Evolutionary conservation across 2,329 filamentous ascomycete species (phyloP).

Genomic region (Colletotrichum destructivum): DNA sequence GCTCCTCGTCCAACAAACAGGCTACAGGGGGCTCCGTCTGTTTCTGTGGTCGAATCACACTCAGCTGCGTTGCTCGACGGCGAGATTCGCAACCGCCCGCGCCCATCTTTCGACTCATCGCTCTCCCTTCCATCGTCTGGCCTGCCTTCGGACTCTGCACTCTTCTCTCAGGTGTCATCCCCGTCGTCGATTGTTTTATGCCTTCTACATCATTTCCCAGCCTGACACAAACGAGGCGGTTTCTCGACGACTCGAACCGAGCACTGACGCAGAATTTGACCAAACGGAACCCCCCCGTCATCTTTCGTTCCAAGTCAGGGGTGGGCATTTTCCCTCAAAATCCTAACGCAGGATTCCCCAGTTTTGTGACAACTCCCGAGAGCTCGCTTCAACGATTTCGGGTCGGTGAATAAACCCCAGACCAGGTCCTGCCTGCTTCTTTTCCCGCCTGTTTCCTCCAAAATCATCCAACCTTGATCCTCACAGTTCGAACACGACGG

Average conservation of each 20-base stretch:
- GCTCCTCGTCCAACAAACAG: slow-evolving; percentile 8
- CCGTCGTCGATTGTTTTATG: slow-evolving; percentile 3
- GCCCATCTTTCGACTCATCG: slow-evolving; percentile 17
- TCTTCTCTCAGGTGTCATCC: background rate
- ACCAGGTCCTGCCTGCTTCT: slow-evolving; percentile 37
- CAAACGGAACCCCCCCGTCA: slow-evolving; percentile 16
- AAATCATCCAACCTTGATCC: slow-evolving; percentile 26
- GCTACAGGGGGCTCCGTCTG: slow-evolving; percentile 20
- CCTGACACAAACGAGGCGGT: slow-evolving; percentile 2
- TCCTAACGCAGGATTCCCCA: slow-evolving; percentile 6
- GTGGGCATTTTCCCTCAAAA: slow-evolving; percentile 22
- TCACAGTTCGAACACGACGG: slow-evolving; percentile 20
- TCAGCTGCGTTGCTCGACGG: slow-evolving; percentile 33
- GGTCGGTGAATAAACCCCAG: slow-evolving; percentile 36
- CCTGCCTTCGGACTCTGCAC: background rate
- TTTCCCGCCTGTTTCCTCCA: slow-evolving; percentile 34
- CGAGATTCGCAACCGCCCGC: slow-evolving; percentile 33
- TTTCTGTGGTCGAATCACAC: slow-evolving; percentile 36
- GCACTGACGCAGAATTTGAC: slow-evolving; percentile 2
- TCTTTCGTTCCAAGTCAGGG: slow-evolving; percentile 25
- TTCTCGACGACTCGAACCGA: background rate
- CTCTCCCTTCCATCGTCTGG: slow-evolving; percentile 3
- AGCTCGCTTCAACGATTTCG: slow-evolving; percentile 24
- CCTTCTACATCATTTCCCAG: background rate
- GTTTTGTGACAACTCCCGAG: slow-evolving; percentile 33